Conservation (phyloP, 345 rosid genomes). For the Populus davidiana region DNA sequence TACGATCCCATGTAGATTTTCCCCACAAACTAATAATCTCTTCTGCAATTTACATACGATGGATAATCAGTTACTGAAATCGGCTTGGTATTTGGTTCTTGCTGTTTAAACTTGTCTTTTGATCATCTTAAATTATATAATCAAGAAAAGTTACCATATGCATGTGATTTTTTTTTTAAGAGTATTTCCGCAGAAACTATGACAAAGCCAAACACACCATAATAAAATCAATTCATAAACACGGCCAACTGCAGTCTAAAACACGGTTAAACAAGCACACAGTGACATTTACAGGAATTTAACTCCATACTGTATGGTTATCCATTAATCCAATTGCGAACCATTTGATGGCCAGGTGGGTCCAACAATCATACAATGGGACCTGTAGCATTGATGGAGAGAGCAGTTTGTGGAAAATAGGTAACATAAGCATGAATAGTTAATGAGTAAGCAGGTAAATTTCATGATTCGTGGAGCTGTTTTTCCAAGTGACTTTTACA, state of each 20-base stretch:
- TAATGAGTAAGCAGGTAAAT: slow-evolving; percentile 7
- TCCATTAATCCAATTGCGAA: slow-evolving; percentile 2
- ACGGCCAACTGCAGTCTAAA: too few relatives aligned
- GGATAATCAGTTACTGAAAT: background rate
- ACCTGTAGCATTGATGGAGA: slow-evolving; percentile 25
- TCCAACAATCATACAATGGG: slow-evolving; percentile 22
- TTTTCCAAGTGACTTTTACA: background rate
- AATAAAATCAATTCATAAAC: too few relatives aligned
- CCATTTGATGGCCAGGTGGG: slow-evolving; percentile 18
- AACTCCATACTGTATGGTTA: background rate
- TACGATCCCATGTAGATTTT: slow-evolving; percentile 9
- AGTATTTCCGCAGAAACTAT: too few relatives aligned
- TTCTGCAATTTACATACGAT: background rate
- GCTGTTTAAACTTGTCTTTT: too few relatives aligned
- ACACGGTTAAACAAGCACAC: background rate
- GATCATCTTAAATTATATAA: too few relatives aligned
- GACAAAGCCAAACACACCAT: too few relatives aligned
- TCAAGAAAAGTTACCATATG: too few relatives aligned
- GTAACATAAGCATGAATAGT: slow-evolving; percentile 5
- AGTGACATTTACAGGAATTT: background rate
- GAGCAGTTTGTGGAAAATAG: slow-evolving; percentile 16
- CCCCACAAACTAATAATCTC: background rate
- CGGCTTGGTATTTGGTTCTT: too few relatives aligned
- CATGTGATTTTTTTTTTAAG: too few relatives aligned
- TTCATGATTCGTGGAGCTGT: slow-evolving; percentile 6